Conservation (phyloP, 140 eudicot species). For the Cichorium intybus region DNA sequence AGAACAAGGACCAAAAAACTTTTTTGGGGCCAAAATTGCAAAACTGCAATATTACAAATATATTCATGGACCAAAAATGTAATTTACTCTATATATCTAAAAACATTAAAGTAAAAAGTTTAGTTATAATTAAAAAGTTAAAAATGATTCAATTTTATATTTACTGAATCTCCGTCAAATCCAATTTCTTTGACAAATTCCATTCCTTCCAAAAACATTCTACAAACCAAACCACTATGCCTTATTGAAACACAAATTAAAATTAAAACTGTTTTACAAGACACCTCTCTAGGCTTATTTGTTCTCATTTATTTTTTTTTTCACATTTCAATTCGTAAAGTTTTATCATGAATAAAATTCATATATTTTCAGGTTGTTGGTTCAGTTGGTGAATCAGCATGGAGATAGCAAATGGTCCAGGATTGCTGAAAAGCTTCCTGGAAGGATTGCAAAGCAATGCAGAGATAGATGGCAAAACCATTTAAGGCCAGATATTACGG, state of each 20-base stretch:
- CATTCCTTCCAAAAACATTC: background rate
- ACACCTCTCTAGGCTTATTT: background rate
- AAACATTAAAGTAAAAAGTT: background rate
- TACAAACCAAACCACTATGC: background rate
- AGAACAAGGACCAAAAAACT: no score
- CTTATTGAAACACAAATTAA: no score
- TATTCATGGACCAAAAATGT: no score
- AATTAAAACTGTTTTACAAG: no score
- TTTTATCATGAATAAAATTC: background rate
- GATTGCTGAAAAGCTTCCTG: conserved; percentile 55
- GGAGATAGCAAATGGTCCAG: conserved; percentile 68
- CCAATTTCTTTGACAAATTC: background rate
- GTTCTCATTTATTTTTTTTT: background rate
- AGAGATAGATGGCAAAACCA: conserved; percentile 88
- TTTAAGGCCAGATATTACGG: conserved; percentile 65
- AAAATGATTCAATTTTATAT: background rate
- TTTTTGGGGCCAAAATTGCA: no score
- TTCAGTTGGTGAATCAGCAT: conserved; percentile 45
- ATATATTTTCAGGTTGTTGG: conserved; percentile 39
- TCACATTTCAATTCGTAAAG: background rate
- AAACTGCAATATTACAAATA: no score
- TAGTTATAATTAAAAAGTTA: background rate
- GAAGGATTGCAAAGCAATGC: conserved; percentile 73
- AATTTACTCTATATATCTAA: no score
- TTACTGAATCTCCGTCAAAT: background rate